Evolutionary conservation across 495 filamentous ascomycete species (phyloP).

Genomic region (Penicillium psychrofluorescens): DNA sequence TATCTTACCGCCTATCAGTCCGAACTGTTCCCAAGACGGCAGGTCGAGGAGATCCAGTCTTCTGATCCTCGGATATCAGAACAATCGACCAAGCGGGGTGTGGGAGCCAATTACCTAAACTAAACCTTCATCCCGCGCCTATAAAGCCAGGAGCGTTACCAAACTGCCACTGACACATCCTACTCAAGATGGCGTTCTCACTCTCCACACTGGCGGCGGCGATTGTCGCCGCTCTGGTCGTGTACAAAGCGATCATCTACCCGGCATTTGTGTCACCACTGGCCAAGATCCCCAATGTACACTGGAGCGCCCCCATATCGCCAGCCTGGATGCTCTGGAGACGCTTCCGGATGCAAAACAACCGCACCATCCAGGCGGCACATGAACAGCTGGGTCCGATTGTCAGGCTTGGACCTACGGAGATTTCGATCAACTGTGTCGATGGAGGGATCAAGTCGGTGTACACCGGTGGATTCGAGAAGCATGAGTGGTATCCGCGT

Average conservation of each 20-base stretch:
- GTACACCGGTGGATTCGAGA: slow-evolving; percentile 71
- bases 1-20: too few relatives aligned
- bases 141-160: not conserved
- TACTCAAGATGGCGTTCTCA: slow-evolving; percentile 22
- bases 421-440: slow-evolving; percentile 54
- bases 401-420: slow-evolving; percentile 47
- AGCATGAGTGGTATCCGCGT: slow-evolving; percentile 63
- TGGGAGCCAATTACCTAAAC: slow-evolving; percentile 11
- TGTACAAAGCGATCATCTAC: slow-evolving; percentile 53
- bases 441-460: slow-evolving; percentile 58
- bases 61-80: not conserved
- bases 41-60: not conserved
- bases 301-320: slow-evolving; percentile 59
- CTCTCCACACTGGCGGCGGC: slow-evolving; percentile 7
- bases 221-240: slow-evolving; percentile 9
- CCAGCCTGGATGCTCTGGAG: slow-evolving; percentile 62
- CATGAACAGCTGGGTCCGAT: slow-evolving; percentile 47
- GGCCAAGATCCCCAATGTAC: slow-evolving; percentile 60
- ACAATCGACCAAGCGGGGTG: slow-evolving; percentile 2
- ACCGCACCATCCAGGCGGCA: slow-evolving; percentile 50
- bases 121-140: not conserved
- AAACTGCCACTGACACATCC: not conserved
- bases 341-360: slow-evolving; percentile 51
- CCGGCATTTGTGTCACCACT: slow-evolving; percentile 62
- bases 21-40: not conserved